A percentile compares a stretch with the other conserved stretches of the same genome.
phyloP scores from a whole-genome alignment of 306 rosid genomes.

The Quercus gilva region DNA sequence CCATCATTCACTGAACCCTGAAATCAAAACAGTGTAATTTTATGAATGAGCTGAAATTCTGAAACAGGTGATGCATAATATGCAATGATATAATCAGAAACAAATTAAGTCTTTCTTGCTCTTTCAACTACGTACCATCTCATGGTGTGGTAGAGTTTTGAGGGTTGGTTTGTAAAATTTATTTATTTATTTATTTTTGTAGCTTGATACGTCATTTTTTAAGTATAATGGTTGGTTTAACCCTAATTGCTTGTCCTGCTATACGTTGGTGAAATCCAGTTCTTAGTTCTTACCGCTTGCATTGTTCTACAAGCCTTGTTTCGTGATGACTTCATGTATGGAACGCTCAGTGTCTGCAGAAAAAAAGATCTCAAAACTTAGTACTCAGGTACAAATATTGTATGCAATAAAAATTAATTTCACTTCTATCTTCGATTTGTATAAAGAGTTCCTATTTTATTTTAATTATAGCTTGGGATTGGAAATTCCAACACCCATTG shows the following conservation, averaged over 20 bases:
- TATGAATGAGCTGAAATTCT: neutral
- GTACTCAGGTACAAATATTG: neutral
- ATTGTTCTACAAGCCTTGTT: slow-evolving; percentile 37
- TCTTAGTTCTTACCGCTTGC: slow-evolving; percentile 52
- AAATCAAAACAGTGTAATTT: neutral
- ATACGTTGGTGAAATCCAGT: no score
- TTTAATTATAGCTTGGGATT: no score
- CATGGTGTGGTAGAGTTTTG: no score
- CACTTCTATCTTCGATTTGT: neutral
- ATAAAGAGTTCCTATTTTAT: no score
- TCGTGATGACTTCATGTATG: slow-evolving; percentile 73
- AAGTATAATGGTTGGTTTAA: neutral
- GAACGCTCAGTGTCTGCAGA: slow-evolving; percentile 83
- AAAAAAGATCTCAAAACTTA: neutral
- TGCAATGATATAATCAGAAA: neutral
- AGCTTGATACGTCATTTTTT: neutral
- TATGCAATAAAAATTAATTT: neutral
- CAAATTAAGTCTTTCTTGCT: neutral
- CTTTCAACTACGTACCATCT: neutral
- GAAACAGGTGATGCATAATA: neutral
- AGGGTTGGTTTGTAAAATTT: neutral
- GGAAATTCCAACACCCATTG: no score
- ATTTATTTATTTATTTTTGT: neutral
- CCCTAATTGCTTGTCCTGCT: neutral
- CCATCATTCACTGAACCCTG: slow-evolving; percentile 41